phyloP scores from a whole-genome alignment of 805 yeast species.

The Monosporozyma siamensis region DNA sequence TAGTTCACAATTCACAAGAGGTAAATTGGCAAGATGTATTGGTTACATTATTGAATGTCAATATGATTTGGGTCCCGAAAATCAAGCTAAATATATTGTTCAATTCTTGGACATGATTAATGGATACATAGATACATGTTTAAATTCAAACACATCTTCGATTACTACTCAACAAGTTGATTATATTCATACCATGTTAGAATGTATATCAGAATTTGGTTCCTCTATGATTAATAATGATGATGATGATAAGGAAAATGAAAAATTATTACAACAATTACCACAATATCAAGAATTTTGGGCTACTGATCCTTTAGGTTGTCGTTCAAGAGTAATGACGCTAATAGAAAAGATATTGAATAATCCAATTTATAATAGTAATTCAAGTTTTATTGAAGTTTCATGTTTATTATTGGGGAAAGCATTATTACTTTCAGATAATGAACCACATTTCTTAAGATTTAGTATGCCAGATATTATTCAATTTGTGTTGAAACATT shows the following conservation, averaged over 20 bases:
- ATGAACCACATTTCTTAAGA: slow-evolving; percentile 26
- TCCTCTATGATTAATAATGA: slow-evolving; percentile 57
- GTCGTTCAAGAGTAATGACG: slow-evolving; percentile 38
- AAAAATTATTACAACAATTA: slow-evolving; percentile 12
- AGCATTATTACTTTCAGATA: slow-evolving; percentile 19
- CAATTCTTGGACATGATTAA: slow-evolving; percentile 30
- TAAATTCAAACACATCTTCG: slow-evolving; percentile 3
- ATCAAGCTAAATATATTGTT: slow-evolving; percentile 33
- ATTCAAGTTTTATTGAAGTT: slow-evolving; percentile 48
- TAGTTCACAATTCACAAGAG: slow-evolving; percentile 29
- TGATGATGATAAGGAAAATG: slow-evolving; percentile 25
- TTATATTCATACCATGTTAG: slow-evolving; percentile 46
- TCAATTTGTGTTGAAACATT: slow-evolving; percentile 20
- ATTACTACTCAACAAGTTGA: slow-evolving; percentile 29
- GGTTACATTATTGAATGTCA: slow-evolving; percentile 52
- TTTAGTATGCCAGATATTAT: slow-evolving; percentile 24
- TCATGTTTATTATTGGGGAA: slow-evolving; percentile 48
- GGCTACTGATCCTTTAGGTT: slow-evolving; percentile 38
- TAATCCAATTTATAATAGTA: slow-evolving; percentile 32
- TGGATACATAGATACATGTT: slow-evolving; percentile 10
- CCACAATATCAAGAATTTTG: slow-evolving; percentile 36
- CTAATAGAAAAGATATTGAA: slow-evolving; percentile 33
- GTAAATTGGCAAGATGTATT: slow-evolving; percentile 52
- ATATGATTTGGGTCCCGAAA: slow-evolving; percentile 33
- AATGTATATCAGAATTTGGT: slow-evolving; percentile 62